phyloP scores from a whole-genome alignment of 768 basidiomycete genomes.

The Trametes villosa region DNA sequence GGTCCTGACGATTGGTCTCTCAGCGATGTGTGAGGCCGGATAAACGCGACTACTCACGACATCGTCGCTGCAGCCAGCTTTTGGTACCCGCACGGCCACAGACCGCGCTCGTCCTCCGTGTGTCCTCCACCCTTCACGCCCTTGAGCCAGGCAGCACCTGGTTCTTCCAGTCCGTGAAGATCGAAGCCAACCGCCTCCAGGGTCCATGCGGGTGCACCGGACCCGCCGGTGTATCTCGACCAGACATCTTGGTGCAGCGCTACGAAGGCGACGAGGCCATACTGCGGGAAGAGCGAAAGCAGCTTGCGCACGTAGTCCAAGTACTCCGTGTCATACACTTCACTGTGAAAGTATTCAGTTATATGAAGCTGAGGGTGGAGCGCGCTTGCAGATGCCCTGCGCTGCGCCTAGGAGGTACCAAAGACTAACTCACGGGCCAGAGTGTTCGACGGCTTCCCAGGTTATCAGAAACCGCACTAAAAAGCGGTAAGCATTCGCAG shows the following conservation, averaged over 20 bases:
- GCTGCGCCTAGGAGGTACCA: too few relatives aligned
- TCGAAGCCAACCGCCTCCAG: slow-evolving; percentile 87
- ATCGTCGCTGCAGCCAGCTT: slow-evolving; percentile 91
- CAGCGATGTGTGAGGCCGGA: background rate
- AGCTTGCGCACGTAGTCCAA: slow-evolving; percentile 76
- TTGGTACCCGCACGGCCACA: slow-evolving; percentile 95
- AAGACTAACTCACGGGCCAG: slow-evolving; percentile 89
- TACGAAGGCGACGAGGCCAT: slow-evolving; percentile 75
- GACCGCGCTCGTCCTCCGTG: slow-evolving; percentile 74
- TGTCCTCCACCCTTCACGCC: slow-evolving; percentile 81
- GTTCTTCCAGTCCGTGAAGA: slow-evolving; percentile 74
- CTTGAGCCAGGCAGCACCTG: slow-evolving; percentile 85
- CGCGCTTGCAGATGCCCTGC: too few relatives aligned
- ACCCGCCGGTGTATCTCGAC: slow-evolving; percentile 93
- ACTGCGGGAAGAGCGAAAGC: slow-evolving; percentile 69
- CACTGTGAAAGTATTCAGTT: too few relatives aligned
- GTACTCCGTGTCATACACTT: slow-evolving; percentile 84
- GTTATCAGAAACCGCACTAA: slow-evolving; percentile 91
- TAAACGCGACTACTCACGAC: slow-evolving; percentile 67
- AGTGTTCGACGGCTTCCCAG: slow-evolving; percentile 97
- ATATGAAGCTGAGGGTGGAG: too few relatives aligned
- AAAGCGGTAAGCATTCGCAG: background rate
- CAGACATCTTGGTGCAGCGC: slow-evolving; percentile 94
- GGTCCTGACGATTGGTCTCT: slow-evolving; percentile 54
- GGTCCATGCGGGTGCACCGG: slow-evolving; percentile 97